Evolutionary conservation across 495 filamentous ascomycete genomes (phyloP).

Genomic region (Cryomyces antarcticus): DNA sequence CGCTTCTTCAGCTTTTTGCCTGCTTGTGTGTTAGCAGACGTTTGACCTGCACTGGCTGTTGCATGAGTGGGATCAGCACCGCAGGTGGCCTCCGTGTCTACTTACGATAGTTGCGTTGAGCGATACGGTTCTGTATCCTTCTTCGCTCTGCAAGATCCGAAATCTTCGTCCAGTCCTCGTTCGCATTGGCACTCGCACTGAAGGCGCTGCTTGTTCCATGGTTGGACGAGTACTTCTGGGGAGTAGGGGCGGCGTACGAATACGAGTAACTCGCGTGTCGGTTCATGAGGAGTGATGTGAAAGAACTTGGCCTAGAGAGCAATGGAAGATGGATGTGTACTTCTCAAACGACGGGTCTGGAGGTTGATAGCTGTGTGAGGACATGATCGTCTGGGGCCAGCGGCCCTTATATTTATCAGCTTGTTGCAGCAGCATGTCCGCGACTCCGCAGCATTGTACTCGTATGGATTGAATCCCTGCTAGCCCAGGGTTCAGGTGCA

Average conservation of each 20-base stretch:
- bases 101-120: constrained; percentile 95
- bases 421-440: no score
- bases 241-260: constrained; percentile 14
- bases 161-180: constrained; percentile 99
- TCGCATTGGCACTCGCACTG: constrained; percentile 86
- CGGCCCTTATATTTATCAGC: no score
- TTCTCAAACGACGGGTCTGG: no score
- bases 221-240: constrained; percentile 38
- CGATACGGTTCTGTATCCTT: constrained; percentile 93
- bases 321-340: no score
- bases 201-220: constrained; percentile 87
- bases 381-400: no score
- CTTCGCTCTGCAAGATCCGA: constrained; percentile 87
- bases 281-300: constrained; percentile 13
- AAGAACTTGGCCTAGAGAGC: not conserved
- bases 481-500: no score
- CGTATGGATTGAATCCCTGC: no score
- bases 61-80: not conserved
- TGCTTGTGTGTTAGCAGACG: constrained; percentile 19
- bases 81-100: constrained; percentile 11
- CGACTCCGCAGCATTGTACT: no score
- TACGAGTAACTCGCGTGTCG: constrained; percentile 22
- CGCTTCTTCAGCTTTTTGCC: constrained; percentile 98
- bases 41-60: not conserved
- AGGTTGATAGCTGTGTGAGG: no score